Evolutionary conservation across 2,329 filamentous ascomycete species (phyloP).

Genomic region (Cladosporium austrohemisphaericum): DNA sequence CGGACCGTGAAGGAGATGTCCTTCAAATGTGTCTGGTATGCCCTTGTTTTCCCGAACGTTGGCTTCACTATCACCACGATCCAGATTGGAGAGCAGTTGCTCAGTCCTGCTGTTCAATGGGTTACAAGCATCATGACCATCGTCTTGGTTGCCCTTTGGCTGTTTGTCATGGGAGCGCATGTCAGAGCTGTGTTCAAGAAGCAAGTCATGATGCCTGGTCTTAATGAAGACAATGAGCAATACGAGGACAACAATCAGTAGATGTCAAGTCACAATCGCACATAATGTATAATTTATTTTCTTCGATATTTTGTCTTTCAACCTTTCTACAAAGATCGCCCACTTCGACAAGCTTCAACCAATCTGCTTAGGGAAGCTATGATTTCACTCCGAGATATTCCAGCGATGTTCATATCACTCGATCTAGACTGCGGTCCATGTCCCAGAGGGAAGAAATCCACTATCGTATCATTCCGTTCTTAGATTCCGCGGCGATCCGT

Average conservation of each 20-base stretch:
- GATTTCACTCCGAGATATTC: too few species aligned
- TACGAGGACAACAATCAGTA: conserved; percentile 26
- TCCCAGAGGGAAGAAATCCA: too few species aligned
- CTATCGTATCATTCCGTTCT: too few species aligned
- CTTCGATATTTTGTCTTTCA: too few species aligned
- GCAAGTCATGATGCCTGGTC: conserved; percentile 56
- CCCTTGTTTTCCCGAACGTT: conserved; percentile 63
- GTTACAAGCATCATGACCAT: conserved; percentile 56
- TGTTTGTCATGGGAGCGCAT: conserved; percentile 51
- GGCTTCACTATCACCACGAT: conserved; percentile 60
- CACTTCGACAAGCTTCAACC: too few species aligned
- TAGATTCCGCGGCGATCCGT: too few species aligned
- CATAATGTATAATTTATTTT: too few species aligned
- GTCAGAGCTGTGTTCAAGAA: conserved; percentile 47
- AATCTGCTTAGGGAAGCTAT: too few species aligned
- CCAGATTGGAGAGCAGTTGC: conserved; percentile 48
- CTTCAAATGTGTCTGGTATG: conserved; percentile 54
- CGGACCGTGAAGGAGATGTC: conserved; percentile 21
- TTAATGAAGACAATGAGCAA: conserved; percentile 52
- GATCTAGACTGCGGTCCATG: too few species aligned
- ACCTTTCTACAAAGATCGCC: too few species aligned
- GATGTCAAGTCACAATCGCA: too few species aligned
- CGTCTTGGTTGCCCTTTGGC: conserved; percentile 52
- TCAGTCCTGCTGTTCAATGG: conserved; percentile 51
- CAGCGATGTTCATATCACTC: too few species aligned